Evolutionary conservation across 2,329 filamentous ascomycete species (phyloP).

Genomic region (Davidsoniella virescens): DNA sequence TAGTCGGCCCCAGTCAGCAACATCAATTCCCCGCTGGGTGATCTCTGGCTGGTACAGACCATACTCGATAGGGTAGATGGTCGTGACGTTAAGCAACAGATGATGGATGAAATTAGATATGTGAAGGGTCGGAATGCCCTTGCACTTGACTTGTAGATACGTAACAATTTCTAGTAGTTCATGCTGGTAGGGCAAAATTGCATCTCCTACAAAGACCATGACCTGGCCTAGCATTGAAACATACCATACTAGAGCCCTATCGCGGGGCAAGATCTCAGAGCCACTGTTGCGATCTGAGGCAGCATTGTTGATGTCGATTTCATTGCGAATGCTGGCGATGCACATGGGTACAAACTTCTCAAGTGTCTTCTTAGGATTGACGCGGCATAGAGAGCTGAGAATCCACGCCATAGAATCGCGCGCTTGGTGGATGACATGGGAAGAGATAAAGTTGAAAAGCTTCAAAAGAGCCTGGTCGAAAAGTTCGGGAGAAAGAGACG

Average conservation of each 20-base stretch:
- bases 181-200: constrained; percentile 75
- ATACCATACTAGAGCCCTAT: constrained; percentile 90
- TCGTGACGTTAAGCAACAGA: constrained; percentile 80
- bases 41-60: constrained; percentile 70
- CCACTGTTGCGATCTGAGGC: constrained; percentile 89
- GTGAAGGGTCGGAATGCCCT: constrained; percentile 84
- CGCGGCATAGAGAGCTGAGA: constrained; percentile 88
- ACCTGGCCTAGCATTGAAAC: constrained; percentile 96
- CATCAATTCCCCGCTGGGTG: constrained; percentile 52
- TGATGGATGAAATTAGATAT: constrained; percentile 98
- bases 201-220: constrained; percentile 83
- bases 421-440: constrained; percentile 92
- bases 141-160: constrained; percentile 94
- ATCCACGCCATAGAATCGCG: constrained; percentile 98
- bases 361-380: constrained; percentile 82
- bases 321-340: constrained; percentile 79
- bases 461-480: constrained; percentile 88
- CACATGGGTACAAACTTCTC: constrained; percentile 83
- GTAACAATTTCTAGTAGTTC: constrained; percentile 81
- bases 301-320: constrained; percentile 92
- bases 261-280: constrained; percentile 79
- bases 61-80: constrained; percentile 85
- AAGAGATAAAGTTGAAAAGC: constrained; percentile 76
- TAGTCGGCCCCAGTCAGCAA: constrained; percentile 72
- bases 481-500: constrained; percentile 78